Conservation (phyloP, 805 yeast species). For the Candida maris region DNA sequence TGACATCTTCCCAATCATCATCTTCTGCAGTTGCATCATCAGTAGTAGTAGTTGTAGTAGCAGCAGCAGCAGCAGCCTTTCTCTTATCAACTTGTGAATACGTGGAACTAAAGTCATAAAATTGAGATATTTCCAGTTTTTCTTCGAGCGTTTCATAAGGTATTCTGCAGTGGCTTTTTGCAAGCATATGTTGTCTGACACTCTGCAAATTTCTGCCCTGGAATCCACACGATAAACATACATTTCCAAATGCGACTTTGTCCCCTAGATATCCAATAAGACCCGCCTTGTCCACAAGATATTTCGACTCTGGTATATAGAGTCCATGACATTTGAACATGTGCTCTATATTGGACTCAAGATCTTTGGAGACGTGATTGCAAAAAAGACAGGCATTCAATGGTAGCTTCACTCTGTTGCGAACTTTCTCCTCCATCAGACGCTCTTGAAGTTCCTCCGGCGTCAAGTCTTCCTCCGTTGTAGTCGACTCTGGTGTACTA, state of each 20-base stretch:
- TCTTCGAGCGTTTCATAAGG: conserved; percentile 86
- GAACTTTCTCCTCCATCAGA: conserved; percentile 42
- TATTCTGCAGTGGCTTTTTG: conserved; percentile 82
- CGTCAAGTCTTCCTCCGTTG: conserved; percentile 28
- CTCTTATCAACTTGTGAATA: conserved; percentile 30
- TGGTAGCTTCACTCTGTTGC: conserved; percentile 45
- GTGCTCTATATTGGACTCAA: conserved; percentile 55
- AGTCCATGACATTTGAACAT: conserved; percentile 81
- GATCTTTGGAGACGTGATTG: conserved; percentile 31
- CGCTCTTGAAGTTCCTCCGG: conserved; percentile 42
- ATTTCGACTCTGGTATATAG: conserved; percentile 79
- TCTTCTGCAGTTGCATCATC: conserved; percentile 26
- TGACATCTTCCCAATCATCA: conserved; percentile 34
- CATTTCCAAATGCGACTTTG: conserved; percentile 75
- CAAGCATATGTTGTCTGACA: conserved; percentile 81
- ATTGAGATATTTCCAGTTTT: conserved; percentile 68
- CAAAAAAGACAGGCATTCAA: conserved; percentile 51
- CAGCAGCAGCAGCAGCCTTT: conserved; percentile 27
- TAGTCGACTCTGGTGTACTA: conserved; percentile 4
- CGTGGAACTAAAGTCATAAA: conserved; percentile 78
- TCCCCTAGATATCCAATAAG: conserved; percentile 73
- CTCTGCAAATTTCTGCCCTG: conserved; percentile 84
- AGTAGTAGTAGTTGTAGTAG: conserved; percentile 25
- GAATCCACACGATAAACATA: conserved; percentile 77
- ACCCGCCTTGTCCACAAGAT: conserved; percentile 65